phyloP scores from a whole-genome alignment of 1,284 basidiomycete genomes.

The Butyriboletus pseudospeciosus region DNA sequence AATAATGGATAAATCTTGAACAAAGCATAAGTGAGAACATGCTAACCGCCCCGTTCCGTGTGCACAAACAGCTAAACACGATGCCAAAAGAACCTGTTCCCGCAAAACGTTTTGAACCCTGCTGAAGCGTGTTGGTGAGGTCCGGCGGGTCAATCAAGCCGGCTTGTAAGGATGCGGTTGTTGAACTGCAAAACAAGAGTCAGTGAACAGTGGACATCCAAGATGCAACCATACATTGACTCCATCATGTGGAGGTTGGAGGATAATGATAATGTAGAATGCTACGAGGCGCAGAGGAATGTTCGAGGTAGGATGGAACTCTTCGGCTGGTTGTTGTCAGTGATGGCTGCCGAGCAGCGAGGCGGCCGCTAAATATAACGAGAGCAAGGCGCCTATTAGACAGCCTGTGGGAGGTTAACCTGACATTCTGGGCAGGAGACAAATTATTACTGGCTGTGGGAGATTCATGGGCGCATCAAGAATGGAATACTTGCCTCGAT shows the following conservation, averaged over 20 bases:
- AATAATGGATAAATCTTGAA: not conserved
- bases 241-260: not conserved
- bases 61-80: not conserved
- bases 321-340: not conserved
- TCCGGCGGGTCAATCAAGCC: not conserved
- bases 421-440: too few species aligned
- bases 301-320: too few species aligned
- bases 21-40: too few species aligned
- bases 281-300: not conserved
- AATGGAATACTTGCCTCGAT: too few species aligned
- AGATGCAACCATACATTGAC: not conserved
- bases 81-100: conserved; percentile 1
- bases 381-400: too few species aligned
- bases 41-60: not conserved
- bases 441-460: too few species aligned
- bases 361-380: too few species aligned
- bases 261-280: not conserved
- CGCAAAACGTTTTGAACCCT: not conserved
- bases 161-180: not conserved
- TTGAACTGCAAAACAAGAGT: not conserved
- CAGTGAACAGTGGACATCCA: not conserved
- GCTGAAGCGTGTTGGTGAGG: not conserved
- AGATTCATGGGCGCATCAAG: too few species aligned
- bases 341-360: not conserved
- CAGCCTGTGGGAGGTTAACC: too few species aligned